Evolutionary conservation across 2,329 filamentous ascomycete genomes (phyloP).

Genomic region (Pseudogymnoascus sp.): DNA sequence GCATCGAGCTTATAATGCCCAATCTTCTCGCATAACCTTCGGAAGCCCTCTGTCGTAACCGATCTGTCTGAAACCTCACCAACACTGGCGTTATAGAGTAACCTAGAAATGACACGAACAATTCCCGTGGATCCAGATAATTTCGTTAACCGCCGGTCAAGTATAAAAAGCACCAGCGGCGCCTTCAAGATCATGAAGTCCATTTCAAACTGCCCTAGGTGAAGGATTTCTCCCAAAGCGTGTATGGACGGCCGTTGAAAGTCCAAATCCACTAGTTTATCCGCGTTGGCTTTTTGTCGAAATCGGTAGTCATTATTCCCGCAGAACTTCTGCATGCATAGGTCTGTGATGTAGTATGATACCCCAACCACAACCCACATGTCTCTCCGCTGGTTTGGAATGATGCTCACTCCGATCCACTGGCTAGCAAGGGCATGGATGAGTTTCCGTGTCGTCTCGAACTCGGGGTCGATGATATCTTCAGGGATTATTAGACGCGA

Average conservation of each 20-base stretch:
- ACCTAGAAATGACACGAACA: constrained; percentile 73
- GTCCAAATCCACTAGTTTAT: constrained; percentile 74
- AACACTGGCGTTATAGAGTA: constrained; percentile 79
- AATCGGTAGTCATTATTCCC: constrained; percentile 94
- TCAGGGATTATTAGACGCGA: constrained; percentile 76
- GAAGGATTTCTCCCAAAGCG: constrained; percentile 67
- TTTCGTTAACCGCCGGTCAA: constrained; percentile 86
- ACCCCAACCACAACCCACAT: constrained; percentile 86
- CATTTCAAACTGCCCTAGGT: constrained; percentile 74
- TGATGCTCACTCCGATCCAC: constrained; percentile 90
- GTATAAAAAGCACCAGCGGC: constrained; percentile 81
- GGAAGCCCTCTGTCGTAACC: constrained; percentile 65
- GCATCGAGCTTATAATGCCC: constrained; percentile 78
- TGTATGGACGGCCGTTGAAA: constrained; percentile 73
- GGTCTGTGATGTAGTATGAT: constrained; percentile 89
- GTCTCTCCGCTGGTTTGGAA: constrained; percentile 72
- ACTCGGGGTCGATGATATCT: constrained; percentile 75
- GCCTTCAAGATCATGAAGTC: constrained; percentile 91
- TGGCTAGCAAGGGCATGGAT: constrained; percentile 82
- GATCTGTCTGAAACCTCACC: constrained; percentile 66
- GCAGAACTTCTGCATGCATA: constrained; percentile 82
- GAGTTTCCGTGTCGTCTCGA: constrained; percentile 70
- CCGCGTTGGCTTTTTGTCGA: constrained; percentile 75
- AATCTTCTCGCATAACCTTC: constrained; percentile 77
- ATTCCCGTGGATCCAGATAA: constrained; percentile 77